Evolutionary conservation across 2,329 filamentous ascomycete genomes (phyloP).

Genomic region (Fusarium algeriense): DNA sequence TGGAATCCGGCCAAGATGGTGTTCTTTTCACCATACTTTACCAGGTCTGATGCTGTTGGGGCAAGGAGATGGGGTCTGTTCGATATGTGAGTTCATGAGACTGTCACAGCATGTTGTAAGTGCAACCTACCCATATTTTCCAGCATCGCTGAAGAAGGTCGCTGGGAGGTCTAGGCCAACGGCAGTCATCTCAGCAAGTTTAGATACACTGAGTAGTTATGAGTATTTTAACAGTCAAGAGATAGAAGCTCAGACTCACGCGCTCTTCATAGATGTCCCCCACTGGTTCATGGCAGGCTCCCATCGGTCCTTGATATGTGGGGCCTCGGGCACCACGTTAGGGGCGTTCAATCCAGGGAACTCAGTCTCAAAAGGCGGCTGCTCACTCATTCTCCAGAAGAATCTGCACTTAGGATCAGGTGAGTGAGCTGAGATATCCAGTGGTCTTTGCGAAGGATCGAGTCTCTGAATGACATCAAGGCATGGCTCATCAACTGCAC

Average conservation of each 20-base stretch:
- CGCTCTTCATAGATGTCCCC: constrained; percentile 71
- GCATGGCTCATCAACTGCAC: constrained; percentile 72
- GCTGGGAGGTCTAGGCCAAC: constrained; percentile 66
- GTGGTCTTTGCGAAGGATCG: constrained; percentile 65
- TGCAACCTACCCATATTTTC: constrained; percentile 63
- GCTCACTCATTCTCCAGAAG: constrained; percentile 71
- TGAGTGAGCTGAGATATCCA: constrained; percentile 67
- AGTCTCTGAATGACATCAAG: constrained; percentile 68
- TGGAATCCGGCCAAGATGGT: constrained; percentile 74
- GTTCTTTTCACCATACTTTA: constrained; percentile 64
- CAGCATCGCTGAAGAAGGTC: constrained; percentile 66
- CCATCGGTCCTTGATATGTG: constrained; percentile 64
- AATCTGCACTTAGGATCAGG: constrained; percentile 73
- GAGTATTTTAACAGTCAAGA: not conserved
- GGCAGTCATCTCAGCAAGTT: constrained; percentile 70
- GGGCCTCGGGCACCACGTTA: constrained; percentile 66
- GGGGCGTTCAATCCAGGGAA: constrained; percentile 68
- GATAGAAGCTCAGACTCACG: constrained; percentile 56
- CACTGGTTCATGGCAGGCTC: constrained; percentile 67
- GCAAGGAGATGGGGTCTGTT: constrained; percentile 70
- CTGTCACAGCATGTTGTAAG: not conserved
- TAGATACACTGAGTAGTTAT: constrained; percentile 58
- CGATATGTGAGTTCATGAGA: not conserved
- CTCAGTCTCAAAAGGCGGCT: constrained; percentile 64
- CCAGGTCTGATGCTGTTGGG: constrained; percentile 69